phyloP scores from a whole-genome alignment of 495 filamentous ascomycete species.

The Penicillium alfredii region DNA sequence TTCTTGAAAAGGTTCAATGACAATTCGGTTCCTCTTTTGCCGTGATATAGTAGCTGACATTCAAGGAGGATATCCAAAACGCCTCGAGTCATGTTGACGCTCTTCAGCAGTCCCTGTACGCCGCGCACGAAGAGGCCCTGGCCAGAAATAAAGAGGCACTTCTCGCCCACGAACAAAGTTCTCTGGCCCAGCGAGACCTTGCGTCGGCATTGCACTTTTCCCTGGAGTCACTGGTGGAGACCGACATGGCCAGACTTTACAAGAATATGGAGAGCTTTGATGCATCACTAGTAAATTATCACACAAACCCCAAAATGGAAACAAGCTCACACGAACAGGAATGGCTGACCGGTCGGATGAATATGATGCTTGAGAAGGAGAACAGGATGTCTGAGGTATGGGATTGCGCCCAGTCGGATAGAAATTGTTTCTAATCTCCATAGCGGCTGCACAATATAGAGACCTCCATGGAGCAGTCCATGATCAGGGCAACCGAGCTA shows the following conservation, averaged over 20 bases:
- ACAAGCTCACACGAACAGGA: conserved; percentile 7
- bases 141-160: conserved; percentile 20
- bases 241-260: conserved; percentile 18
- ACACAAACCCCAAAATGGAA: no score
- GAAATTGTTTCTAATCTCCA: conserved; percentile 10
- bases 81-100: conserved; percentile 22
- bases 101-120: conserved; percentile 26
- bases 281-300: conserved; percentile 25
- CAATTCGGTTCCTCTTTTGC: background rate
- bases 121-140: conserved; percentile 31
- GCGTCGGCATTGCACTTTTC: conserved; percentile 22
- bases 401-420: background rate
- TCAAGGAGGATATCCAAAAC: conserved; percentile 29
- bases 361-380: conserved; percentile 29
- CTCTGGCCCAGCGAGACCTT: conserved; percentile 25
- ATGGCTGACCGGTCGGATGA: conserved; percentile 29
- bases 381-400: conserved; percentile 29
- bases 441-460: conserved; percentile 37
- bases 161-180: conserved; percentile 20
- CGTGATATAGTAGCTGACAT: conserved; percentile 1
- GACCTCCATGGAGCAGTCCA: conserved; percentile 28
- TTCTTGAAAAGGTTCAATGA: conserved; percentile 30
- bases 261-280: conserved; percentile 29
- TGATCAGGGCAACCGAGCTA: conserved; percentile 29
- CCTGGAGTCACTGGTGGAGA: conserved; percentile 24